These are phyloP conservation scores for Cladosporium sphaerospermum DNA, from an alignment of 2,329 filamentous ascomycete genomes.

Conservation along the genomic window DNA sequence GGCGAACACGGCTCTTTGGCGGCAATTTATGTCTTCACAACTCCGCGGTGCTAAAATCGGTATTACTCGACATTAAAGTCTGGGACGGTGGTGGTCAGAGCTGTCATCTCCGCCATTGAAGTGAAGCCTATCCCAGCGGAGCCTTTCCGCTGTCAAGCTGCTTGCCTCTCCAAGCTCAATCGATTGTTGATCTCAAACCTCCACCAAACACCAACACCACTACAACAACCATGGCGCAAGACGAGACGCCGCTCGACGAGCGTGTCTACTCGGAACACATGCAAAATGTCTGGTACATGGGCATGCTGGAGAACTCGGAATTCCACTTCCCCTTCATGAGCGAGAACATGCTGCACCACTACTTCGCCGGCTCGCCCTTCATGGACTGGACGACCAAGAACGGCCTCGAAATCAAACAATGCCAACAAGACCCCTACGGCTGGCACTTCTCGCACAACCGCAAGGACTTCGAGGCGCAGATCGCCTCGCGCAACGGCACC, in stretches of 20 bases:
- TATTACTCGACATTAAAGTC: no score
- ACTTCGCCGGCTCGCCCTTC: slow-evolving; percentile 58
- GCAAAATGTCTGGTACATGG: slow-evolving; percentile 25
- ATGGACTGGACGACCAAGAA: slow-evolving; percentile 58
- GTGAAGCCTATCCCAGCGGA: not conserved
- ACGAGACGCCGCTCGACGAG: slow-evolving; percentile 23
- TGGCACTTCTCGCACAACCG: slow-evolving; percentile 49
- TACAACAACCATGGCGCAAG: slow-evolving; percentile 16
- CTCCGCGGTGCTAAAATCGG: no score
- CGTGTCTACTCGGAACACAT: slow-evolving; percentile 13
- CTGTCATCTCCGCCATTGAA: no score
- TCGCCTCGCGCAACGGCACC: slow-evolving; percentile 50
- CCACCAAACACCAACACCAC: not conserved
- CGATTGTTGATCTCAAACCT: not conserved
- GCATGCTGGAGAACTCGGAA: slow-evolving; percentile 17
- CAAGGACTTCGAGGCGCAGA: slow-evolving; percentile 48
- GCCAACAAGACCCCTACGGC: slow-evolving; percentile 43
- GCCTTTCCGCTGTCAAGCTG: not conserved
- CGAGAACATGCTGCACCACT: slow-evolving; percentile 49
- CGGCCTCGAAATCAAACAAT: slow-evolving; percentile 48
- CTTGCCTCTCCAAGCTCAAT: not conserved
- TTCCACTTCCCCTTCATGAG: slow-evolving; percentile 20
- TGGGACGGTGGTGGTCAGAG: no score
- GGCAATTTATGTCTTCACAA: no score
- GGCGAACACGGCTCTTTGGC: no score